Percentiles rank a stretch among this genome's conserved stretches.
These are phyloP conservation scores for Yamagishiella unicocca DNA, from an alignment of 139 green algal genomes.

Conservation along the genomic window DNA sequence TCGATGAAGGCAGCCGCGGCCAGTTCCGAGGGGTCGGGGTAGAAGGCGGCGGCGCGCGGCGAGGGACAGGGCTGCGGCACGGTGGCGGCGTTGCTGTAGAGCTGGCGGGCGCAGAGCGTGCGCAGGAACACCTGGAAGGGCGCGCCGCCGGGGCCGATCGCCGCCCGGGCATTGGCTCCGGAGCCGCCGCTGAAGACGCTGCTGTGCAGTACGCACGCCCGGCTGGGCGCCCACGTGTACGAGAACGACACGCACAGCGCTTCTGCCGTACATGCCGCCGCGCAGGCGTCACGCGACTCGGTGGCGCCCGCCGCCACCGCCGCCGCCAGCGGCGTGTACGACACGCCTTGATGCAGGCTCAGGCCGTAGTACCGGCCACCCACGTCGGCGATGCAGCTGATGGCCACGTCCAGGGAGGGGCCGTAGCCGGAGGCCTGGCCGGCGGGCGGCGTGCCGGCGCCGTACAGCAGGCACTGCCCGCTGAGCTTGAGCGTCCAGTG, in stretches of 20 bases:
- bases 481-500: neutral
- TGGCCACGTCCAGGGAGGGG: neutral
- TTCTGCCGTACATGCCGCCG: neutral
- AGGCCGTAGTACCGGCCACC: neutral
- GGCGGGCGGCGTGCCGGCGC: neutral
- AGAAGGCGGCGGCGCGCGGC: neutral
- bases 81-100: neutral
- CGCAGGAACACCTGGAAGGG: neutral
- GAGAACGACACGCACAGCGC: neutral
- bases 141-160: neutral
- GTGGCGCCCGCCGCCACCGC: no score
- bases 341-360: neutral
- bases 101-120: neutral
- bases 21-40: neutral
- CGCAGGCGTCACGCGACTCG: neutral
- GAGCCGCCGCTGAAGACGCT: neutral
- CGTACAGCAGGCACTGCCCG: neutral
- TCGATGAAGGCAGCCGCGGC: neutral
- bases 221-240: neutral
- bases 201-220: neutral
- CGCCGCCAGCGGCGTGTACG: neutral
- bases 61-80: neutral
- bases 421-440: conserved; percentile 3
- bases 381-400: neutral
- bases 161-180: neutral